Evolutionary conservation across 108 stramenopile genomes (phyloP).

Genomic region (Cyclotella choctawhatcheeana): DNA sequence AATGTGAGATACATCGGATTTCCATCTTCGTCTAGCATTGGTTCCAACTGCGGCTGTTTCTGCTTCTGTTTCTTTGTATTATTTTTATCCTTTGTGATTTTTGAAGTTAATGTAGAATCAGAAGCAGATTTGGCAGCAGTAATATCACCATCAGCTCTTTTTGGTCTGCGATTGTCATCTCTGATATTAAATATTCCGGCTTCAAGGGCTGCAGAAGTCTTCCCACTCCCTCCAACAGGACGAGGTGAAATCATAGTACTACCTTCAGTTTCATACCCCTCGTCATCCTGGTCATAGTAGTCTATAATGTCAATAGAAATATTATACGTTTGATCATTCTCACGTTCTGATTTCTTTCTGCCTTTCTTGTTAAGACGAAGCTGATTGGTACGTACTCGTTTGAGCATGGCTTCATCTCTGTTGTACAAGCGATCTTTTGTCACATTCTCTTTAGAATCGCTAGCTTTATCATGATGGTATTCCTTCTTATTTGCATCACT

Average conservation of each 20-base stretch:
- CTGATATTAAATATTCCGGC: conserved; percentile 59
- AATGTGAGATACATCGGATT: conserved; percentile 68
- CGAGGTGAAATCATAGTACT: conserved; percentile 61
- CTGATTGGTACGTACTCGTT: conserved; percentile 55
- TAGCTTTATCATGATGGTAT: background rate
- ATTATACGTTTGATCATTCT: conserved; percentile 16
- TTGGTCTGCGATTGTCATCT: background rate
- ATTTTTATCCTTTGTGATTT: too few relatives aligned
- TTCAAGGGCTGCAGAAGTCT: conserved; percentile 22
- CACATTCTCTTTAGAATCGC: background rate
- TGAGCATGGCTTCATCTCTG: conserved; percentile 41
- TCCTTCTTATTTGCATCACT: conserved; percentile 25
- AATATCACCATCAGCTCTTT: conserved; percentile 1
- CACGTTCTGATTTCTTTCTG: background rate
- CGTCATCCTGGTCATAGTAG: conserved; percentile 64
- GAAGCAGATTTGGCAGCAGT: background rate
- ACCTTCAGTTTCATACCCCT: conserved; percentile 50
- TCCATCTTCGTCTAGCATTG: conserved; percentile 66
- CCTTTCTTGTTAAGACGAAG: conserved; percentile 21
- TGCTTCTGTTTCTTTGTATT: conserved; percentile 29
- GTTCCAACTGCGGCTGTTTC: conserved; percentile 26
- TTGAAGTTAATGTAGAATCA: too few relatives aligned
- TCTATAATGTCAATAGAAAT: conserved; percentile 27
- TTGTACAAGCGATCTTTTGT: conserved; percentile 4
- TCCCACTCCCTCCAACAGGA: conserved; percentile 63